These are phyloP conservation scores for Euphrasia arctica DNA, from an alignment of 305 asterid genomes.

Conservation along the genomic window DNA sequence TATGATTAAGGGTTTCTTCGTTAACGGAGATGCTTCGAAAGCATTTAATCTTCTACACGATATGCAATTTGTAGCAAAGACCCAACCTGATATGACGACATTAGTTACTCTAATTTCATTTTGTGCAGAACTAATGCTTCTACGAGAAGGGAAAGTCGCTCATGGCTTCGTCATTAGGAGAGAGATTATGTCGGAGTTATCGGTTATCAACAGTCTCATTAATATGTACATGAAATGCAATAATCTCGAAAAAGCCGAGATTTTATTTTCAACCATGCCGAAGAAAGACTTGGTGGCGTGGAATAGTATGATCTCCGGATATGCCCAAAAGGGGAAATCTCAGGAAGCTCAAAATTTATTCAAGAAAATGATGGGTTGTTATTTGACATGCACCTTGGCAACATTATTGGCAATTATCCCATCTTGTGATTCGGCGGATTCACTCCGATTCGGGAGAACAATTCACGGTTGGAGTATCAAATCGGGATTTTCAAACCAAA, in stretches of 20 bases:
- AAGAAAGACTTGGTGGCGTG: slow-evolving; percentile 58
- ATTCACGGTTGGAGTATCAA: slow-evolving; percentile 64
- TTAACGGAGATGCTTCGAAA: slow-evolving; percentile 31
- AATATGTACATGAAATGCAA: slow-evolving; percentile 53
- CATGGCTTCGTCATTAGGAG: slow-evolving; percentile 55
- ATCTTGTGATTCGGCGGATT: slow-evolving; percentile 51
- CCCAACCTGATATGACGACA: slow-evolving; percentile 53
- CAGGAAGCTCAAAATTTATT: slow-evolving; percentile 49
- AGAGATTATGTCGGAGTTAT: slow-evolving; percentile 37
- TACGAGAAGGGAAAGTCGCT: slow-evolving; percentile 50
- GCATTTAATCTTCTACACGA: slow-evolving; percentile 41
- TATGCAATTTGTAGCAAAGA: slow-evolving; percentile 50
- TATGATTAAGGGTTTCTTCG: slow-evolving; percentile 52
- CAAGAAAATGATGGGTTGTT: slow-evolving; percentile 41
- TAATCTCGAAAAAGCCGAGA: slow-evolving; percentile 36
- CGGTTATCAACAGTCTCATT: slow-evolving; percentile 48
- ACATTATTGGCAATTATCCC: slow-evolving; percentile 56
- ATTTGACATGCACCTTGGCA: slow-evolving; percentile 42
- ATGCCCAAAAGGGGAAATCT: slow-evolving; percentile 43
- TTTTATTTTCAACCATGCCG: slow-evolving; percentile 41
- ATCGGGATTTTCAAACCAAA: slow-evolving; percentile 43
- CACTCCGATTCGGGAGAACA: slow-evolving; percentile 45
- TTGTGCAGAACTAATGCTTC: slow-evolving; percentile 47
- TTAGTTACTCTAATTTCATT: slow-evolving; percentile 42
- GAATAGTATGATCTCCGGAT: slow-evolving; percentile 64